Evolutionary conservation across 2,329 filamentous ascomycete genomes (phyloP), one percentile per base, ranked within the genome.

Genomic region (Trichoderma afroharzianum): DNA sequence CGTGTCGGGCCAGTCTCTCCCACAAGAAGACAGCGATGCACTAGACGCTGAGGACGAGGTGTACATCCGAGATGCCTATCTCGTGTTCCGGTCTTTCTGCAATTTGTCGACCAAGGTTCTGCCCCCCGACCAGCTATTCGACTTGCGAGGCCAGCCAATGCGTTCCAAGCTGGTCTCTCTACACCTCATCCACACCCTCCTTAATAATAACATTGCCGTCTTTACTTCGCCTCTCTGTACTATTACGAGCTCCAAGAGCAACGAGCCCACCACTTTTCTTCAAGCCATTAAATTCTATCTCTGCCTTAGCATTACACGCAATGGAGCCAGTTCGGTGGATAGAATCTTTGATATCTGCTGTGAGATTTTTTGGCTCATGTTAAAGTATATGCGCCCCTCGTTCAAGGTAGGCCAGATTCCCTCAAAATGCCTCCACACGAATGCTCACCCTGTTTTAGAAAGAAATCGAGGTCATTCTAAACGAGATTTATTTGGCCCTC

Each of bases 361-460:
- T 77, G 96, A 99, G 80, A 97, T 98, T 33, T 99, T 99, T 80
- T 99, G 95, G 94, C 86, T 98, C 71, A 97, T 98, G 91, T 84
- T 98, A 57, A 97, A 97, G 80, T 92, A 94, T 77, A 92, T 99
- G 89, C 90, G 97, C 73, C 92, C 96, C 3, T 92, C 95, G 74
- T 92, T 99, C 82, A 99, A 99, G 90, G 92, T 92, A 78, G 72
- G 86, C 30, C 21, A 12, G n/a, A 4, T 68, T 0, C 18, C 32
- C 32, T 8, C 18, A 30, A n/a, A 33, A 18, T 50, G 18, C 53
- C 7, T 39, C 5, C 14, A 21, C n/a, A 39, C 24, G 28, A 18
- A 30, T 5, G 69, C 79, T 83, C 72, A 82, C 75, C 33, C 6
- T 6, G 64, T 53, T 68, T 72, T 78, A 94, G 90, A 97, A 97